A percentile compares a stretch with the other conserved stretches of the same genome.
Evolutionary conservation across 2,329 filamentous ascomycete species (phyloP).

Genomic region (Nothomitra cinnamomea): DNA sequence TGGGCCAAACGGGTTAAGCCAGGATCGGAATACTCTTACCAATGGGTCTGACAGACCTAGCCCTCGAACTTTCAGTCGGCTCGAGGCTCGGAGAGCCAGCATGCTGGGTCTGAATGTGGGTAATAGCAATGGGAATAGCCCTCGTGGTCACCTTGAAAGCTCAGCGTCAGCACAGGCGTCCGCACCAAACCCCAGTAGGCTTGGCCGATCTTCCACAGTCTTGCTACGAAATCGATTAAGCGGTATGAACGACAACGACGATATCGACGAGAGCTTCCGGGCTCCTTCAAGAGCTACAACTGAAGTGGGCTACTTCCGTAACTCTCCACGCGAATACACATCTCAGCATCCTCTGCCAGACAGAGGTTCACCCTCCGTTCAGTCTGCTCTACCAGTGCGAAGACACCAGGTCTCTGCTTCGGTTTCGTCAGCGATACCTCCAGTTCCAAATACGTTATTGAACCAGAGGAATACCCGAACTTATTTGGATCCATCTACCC

Average conservation of each 20-base stretch:
- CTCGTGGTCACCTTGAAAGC: not conserved
- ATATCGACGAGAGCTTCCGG: conserved; percentile 1
- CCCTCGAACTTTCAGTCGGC: conserved; percentile 1
- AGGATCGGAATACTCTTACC: not conserved
- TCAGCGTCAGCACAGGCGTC: not conserved
- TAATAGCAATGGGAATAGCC: not conserved
- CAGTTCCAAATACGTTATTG: not conserved
- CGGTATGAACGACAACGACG: conserved; percentile 1
- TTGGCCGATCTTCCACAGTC: not conserved
- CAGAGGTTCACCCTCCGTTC: not conserved
- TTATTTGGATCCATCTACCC: not conserved
- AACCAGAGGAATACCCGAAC: not conserved
- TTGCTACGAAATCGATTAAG: not conserved
- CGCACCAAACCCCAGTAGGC: not conserved
- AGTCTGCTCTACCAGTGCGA: not conserved
- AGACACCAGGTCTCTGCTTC: conserved; percentile 1
- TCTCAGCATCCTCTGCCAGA: not conserved
- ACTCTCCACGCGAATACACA: conserved; percentile 1
- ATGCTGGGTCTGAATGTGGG: not conserved
- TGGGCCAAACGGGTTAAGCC: not conserved
- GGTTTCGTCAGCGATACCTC: not conserved
- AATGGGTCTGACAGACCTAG: not conserved
- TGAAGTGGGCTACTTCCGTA: conserved; percentile 1
- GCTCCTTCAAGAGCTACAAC: conserved; percentile 5
- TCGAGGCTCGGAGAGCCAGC: conserved; percentile 4